Conservation (phyloP, 2,329 filamentous ascomycete genomes). For the Nemania sp. region DNA sequence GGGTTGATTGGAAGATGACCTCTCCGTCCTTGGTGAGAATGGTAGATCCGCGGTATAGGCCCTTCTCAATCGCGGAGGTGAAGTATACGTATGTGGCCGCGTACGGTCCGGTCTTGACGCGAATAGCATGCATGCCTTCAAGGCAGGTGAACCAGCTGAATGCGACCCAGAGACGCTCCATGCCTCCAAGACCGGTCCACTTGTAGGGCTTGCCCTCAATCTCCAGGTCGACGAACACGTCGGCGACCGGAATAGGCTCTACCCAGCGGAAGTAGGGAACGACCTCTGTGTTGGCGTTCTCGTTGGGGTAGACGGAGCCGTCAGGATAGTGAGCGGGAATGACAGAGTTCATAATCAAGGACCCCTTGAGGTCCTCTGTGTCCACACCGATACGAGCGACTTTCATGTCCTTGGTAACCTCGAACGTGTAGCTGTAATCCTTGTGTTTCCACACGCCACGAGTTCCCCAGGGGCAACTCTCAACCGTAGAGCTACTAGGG, state of each 20-base stretch:
- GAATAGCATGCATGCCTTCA: conserved; percentile 17
- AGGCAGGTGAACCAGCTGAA: conserved; percentile 28
- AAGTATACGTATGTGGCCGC: conserved; percentile 18
- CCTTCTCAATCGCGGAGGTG: conserved; percentile 12
- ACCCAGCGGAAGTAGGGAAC: conserved; percentile 23
- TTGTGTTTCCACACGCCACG: conserved; percentile 19
- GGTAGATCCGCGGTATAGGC: conserved; percentile 12
- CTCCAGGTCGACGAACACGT: conserved; percentile 7
- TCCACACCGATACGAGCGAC: conserved; percentile 16
- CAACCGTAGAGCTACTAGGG: conserved; percentile 29
- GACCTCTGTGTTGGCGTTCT: conserved; percentile 18
- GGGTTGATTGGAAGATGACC: conserved; percentile 16
- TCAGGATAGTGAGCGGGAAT: conserved; percentile 13
- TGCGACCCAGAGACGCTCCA: conserved; percentile 25
- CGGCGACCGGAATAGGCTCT: conserved; percentile 24
- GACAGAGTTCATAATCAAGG: background rate
- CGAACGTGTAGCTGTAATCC: conserved; percentile 16
- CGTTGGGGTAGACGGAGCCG: conserved; percentile 14
- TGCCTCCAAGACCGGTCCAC: conserved; percentile 23
- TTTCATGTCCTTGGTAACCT: conserved; percentile 15
- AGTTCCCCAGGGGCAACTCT: conserved; percentile 26
- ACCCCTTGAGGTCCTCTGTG: conserved; percentile 18
- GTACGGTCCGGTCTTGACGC: conserved; percentile 20
- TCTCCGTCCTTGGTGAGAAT: conserved; percentile 21
- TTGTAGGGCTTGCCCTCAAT: conserved; percentile 13